These are phyloP conservation scores for Adansonia grandidieri DNA, from an alignment of 441 rosid species.

Conservation along the genomic window DNA sequence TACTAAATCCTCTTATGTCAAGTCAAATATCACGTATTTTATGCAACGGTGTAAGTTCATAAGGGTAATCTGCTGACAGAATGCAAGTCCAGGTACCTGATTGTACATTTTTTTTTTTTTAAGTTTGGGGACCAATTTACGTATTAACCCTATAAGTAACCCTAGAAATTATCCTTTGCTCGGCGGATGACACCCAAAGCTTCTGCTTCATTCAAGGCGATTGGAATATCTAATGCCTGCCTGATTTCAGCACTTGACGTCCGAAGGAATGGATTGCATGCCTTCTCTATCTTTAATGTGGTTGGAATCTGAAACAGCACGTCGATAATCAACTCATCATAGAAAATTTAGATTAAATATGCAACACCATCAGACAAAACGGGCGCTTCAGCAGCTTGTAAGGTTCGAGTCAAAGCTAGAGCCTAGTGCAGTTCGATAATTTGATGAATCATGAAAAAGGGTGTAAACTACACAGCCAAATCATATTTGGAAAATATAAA, in stretches of 20 bases:
- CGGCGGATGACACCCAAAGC: conserved; percentile 65
- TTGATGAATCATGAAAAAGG: not conserved
- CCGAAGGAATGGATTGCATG: conserved; percentile 93
- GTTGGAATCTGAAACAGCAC: conserved; percentile 69
- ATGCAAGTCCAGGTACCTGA: not conserved
- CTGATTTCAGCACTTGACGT: conserved; percentile 71
- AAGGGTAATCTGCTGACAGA: no score
- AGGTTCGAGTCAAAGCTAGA: not conserved
- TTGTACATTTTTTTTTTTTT: no score
- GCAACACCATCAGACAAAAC: not conserved
- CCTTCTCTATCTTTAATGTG: conserved; percentile 75
- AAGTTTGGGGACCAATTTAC: not conserved
- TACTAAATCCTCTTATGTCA: not conserved
- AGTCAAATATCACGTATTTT: not conserved
- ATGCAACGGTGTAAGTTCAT: no score
- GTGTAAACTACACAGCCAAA: not conserved
- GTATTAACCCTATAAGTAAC: not conserved
- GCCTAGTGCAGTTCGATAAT: not conserved
- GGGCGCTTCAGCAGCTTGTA: not conserved
- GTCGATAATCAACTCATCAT: not conserved
- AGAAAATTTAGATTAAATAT: not conserved
- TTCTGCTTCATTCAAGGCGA: conserved; percentile 63
- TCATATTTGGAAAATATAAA: no score
- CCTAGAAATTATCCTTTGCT: conserved; percentile 83
- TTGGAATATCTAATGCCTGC: conserved; percentile 58